Percentiles rank a stretch among this genome's conserved stretches.
Evolutionary conservation across 1,284 basidiomycete species (phyloP).

Genomic region (Ustilago trichophora): DNA sequence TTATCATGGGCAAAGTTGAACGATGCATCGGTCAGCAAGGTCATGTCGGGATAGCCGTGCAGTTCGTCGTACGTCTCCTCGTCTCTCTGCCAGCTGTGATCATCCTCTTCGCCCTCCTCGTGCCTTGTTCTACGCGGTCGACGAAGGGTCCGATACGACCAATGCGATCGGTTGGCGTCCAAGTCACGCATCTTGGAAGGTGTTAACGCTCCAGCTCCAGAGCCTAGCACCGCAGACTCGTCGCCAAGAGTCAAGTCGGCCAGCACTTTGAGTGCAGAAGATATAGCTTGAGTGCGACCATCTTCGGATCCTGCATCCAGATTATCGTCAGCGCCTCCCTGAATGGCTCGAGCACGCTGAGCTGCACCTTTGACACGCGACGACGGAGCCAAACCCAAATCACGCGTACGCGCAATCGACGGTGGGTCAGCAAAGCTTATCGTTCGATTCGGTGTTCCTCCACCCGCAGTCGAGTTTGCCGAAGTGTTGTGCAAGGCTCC

Average conservation of each 20-base stretch:
- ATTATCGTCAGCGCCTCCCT: not conserved
- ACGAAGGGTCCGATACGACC: constrained; percentile 38
- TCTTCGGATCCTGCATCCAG: constrained; percentile 11
- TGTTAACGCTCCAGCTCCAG: not conserved
- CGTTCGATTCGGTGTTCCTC: constrained; percentile 46
- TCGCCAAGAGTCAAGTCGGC: constrained; percentile 44
- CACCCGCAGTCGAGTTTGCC: constrained; percentile 10
- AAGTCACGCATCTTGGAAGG: constrained; percentile 18
- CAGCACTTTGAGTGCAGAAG: constrained; percentile 26
- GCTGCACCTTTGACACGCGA: constrained; percentile 2
- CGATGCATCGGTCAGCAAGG: constrained; percentile 81
- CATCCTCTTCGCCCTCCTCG: constrained; percentile 5
- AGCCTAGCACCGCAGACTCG: constrained; percentile 4
- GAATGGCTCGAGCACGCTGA: constrained; percentile 12
- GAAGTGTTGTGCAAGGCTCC: constrained; percentile 21
- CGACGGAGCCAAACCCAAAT: constrained; percentile 28
- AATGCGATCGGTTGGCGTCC: constrained; percentile 31
- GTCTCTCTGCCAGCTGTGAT: constrained; percentile 15
- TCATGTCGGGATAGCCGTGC: constrained; percentile 49
- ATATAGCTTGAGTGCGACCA: constrained; percentile 35
- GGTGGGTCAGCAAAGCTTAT: constrained; percentile 48
- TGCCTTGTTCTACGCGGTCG: constrained; percentile 26
- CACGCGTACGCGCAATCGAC: constrained; percentile 13
- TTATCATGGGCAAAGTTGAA: constrained; percentile 90
- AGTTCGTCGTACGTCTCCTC: constrained; percentile 45